These are phyloP conservation scores for Neurospora crassa DNA, from an alignment of 2,329 filamentous ascomycete genomes.

Conservation along the genomic window DNA sequence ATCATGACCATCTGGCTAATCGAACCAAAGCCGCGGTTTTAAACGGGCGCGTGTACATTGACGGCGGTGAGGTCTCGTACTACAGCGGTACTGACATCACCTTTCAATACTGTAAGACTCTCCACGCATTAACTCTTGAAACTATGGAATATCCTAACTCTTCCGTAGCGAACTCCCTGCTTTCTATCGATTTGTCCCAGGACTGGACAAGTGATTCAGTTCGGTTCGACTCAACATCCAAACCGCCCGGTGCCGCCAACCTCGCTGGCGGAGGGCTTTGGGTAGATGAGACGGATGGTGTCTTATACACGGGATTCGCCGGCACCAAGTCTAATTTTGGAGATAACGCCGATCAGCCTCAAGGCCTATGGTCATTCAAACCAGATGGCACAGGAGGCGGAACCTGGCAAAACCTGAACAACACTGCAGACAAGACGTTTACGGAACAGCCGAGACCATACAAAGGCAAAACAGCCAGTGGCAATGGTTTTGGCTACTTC, in stretches of 20 bases:
- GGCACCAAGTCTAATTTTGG: slow-evolving; percentile 10
- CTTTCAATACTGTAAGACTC: slow-evolving; percentile 15
- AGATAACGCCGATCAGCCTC: slow-evolving; percentile 4
- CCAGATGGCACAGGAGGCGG: slow-evolving; percentile 8
- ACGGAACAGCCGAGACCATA: slow-evolving; percentile 8
- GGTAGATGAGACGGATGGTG: slow-evolving; percentile 8
- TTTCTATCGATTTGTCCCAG: slow-evolving; percentile 13
- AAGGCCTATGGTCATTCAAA: slow-evolving; percentile 14
- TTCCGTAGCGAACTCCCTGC: slow-evolving; percentile 9
- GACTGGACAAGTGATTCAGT: slow-evolving; percentile 11
- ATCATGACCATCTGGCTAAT: neutral
- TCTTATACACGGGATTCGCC: slow-evolving; percentile 14
- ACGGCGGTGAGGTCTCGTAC: slow-evolving; percentile 17
- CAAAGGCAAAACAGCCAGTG: slow-evolving; percentile 9
- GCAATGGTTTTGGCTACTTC: slow-evolving; percentile 10
- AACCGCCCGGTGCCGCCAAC: slow-evolving; percentile 8
- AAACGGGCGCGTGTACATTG: slow-evolving; percentile 15
- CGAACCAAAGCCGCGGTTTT: slow-evolving; percentile 14
- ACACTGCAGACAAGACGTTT: slow-evolving; percentile 8
- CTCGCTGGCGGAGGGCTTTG: slow-evolving; percentile 12
- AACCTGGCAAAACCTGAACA: slow-evolving; percentile 12
- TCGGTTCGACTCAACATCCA: slow-evolving; percentile 7
- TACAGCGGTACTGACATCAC: slow-evolving; percentile 4
- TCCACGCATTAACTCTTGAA: neutral
- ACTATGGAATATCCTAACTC: neutral